These are phyloP conservation scores for Fusarium devonianum DNA, from an alignment of 2,329 filamentous ascomycete genomes.

Conservation along the genomic window DNA sequence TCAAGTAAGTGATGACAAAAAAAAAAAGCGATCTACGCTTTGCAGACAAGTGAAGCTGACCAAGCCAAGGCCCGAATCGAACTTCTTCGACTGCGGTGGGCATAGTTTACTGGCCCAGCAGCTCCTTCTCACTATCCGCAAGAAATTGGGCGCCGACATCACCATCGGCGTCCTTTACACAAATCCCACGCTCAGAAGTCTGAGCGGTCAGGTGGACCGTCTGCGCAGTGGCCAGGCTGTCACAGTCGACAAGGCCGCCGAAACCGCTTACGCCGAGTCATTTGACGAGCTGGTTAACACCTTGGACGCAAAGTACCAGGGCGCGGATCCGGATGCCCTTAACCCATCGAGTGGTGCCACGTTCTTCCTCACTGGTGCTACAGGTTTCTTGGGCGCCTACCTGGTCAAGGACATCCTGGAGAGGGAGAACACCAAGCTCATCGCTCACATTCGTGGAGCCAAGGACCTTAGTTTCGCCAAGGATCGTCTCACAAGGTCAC, in stretches of 20 bases:
- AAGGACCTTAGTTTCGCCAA: conserved; percentile 68
- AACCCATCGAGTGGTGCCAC: conserved; percentile 53
- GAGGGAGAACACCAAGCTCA: conserved; percentile 53
- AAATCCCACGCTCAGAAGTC: conserved; percentile 2
- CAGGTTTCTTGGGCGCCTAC: conserved; percentile 80
- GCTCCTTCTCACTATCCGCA: conserved; percentile 68
- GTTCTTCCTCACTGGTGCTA: conserved; percentile 88
- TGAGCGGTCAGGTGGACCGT: conserved; percentile 8
- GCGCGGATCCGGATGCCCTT: conserved; percentile 47
- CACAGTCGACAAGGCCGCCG: conserved; percentile 1
- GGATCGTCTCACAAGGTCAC: conserved; percentile 70
- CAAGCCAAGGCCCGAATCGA: background rate
- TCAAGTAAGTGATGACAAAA: background rate
- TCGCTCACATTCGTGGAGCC: conserved; percentile 75
- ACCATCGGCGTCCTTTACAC: conserved; percentile 42
- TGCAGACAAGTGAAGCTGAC: background rate
- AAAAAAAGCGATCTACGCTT: no score
- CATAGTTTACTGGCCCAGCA: conserved; percentile 68
- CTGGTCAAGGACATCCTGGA: conserved; percentile 76
- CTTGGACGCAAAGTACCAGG: conserved; percentile 12
- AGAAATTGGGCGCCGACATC: conserved; percentile 40
- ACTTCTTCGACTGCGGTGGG: conserved; percentile 50
- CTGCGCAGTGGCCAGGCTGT: conserved; percentile 2
- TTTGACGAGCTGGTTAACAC: conserved; percentile 1
- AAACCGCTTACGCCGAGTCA: conserved; percentile 2